A percentile compares a stretch with the other conserved stretches of the same genome.
Evolutionary conservation across 2,329 filamentous ascomycete species (phyloP).

Genomic region (Sporothrix phasma): DNA sequence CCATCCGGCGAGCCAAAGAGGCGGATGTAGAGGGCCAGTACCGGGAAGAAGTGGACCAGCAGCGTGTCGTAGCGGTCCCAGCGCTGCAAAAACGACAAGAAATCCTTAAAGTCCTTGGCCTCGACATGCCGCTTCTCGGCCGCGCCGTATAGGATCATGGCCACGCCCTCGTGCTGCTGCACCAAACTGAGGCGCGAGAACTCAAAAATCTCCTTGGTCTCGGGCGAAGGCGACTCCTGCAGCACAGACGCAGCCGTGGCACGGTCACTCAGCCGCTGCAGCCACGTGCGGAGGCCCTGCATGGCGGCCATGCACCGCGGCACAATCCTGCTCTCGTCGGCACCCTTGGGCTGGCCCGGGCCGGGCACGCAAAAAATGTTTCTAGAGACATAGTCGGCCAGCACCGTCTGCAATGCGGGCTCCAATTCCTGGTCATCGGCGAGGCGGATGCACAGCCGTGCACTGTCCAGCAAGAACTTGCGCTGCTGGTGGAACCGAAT

Average conservation of each 20-base stretch:
- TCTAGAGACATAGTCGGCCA: slow-evolving; percentile 46
- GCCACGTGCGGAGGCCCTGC: slow-evolving; percentile 64
- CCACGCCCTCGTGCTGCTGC: slow-evolving; percentile 81
- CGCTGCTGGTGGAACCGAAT: slow-evolving; percentile 83
- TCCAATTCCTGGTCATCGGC: slow-evolving; percentile 48
- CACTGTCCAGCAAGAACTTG: slow-evolving; percentile 70
- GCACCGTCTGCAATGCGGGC: slow-evolving; percentile 36
- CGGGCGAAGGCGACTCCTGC: slow-evolving; percentile 49
- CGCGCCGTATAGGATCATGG: slow-evolving; percentile 67
- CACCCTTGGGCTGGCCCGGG: slow-evolving; percentile 35
- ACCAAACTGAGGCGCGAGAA: slow-evolving; percentile 71
- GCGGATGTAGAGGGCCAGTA: slow-evolving; percentile 65
- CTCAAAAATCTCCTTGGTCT: slow-evolving; percentile 67
- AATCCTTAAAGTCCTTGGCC: slow-evolving; percentile 60
- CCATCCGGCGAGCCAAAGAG: slow-evolving; percentile 71
- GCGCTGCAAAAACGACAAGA: slow-evolving; percentile 58
- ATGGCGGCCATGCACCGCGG: slow-evolving; percentile 68
- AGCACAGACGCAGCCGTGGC: slow-evolving; percentile 66
- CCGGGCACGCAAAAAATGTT: slow-evolving; percentile 43
- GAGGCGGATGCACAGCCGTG: slow-evolving; percentile 68
- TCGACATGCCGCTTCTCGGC: slow-evolving; percentile 65
- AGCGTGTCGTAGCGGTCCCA: slow-evolving; percentile 67
- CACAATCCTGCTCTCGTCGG: slow-evolving; percentile 51
- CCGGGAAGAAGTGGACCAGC: slow-evolving; percentile 71
- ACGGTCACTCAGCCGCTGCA: slow-evolving; percentile 66